Evolutionary conservation across 2,329 filamentous ascomycete species (phyloP).

Genomic region (Fusarium metavorans): DNA sequence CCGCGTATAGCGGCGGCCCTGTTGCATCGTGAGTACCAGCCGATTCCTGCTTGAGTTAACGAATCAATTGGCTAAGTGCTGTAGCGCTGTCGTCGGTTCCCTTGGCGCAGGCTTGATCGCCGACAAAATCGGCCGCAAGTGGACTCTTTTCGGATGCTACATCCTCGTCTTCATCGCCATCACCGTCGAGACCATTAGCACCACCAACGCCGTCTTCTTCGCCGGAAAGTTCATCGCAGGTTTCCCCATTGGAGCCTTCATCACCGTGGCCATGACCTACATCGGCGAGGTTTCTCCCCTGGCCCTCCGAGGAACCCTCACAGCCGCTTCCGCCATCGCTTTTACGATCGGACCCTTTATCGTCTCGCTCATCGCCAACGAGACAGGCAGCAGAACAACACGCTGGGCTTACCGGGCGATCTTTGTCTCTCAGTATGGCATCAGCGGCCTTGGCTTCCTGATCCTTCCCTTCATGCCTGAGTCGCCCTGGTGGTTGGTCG

Average conservation of each 20-base stretch:
- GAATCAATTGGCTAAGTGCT: background rate
- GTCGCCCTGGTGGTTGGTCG: slow-evolving; percentile 33
- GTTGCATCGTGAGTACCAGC: slow-evolving; percentile 30
- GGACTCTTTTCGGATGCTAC: slow-evolving; percentile 25
- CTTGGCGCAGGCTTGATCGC: slow-evolving; percentile 27
- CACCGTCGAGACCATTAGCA: slow-evolving; percentile 31
- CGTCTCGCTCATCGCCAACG: slow-evolving; percentile 28
- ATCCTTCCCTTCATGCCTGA: slow-evolving; percentile 32
- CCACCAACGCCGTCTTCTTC: slow-evolving; percentile 32
- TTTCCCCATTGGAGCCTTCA: slow-evolving; percentile 27
- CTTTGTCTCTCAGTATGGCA: slow-evolving; percentile 30
- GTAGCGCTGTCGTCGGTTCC: slow-evolving; percentile 27
- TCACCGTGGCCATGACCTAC: slow-evolving; percentile 31
- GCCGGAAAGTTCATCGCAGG: slow-evolving; percentile 36
- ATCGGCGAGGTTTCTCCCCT: slow-evolving; percentile 34
- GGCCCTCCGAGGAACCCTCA: slow-evolving; percentile 29
- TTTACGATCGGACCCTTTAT: slow-evolving; percentile 32
- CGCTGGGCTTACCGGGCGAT: slow-evolving; percentile 34
- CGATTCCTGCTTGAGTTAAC: background rate
- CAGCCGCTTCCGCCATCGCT: slow-evolving; percentile 25
- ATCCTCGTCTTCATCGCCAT: slow-evolving; percentile 31
- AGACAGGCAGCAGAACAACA: slow-evolving; percentile 10
- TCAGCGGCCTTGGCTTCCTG: slow-evolving; percentile 24
- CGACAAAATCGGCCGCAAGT: slow-evolving; percentile 33
- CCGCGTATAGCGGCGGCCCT: slow-evolving; percentile 33